Evolutionary conservation across 2,329 filamentous ascomycete genomes (phyloP).

Genomic region (Aspergillus fumigatiaffinis): DNA sequence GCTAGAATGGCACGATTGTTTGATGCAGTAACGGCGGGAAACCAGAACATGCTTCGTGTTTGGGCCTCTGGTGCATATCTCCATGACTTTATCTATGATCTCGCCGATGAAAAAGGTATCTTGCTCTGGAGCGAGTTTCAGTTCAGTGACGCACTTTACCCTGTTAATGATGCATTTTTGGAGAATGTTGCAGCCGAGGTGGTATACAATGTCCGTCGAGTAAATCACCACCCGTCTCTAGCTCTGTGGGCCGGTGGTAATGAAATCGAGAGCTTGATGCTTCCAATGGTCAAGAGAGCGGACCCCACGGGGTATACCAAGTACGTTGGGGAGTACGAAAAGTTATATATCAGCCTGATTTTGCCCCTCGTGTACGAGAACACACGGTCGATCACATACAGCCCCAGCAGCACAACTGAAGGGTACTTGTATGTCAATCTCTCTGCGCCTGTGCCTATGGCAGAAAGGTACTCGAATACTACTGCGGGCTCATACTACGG

Average conservation of each 20-base stretch:
- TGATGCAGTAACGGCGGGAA: slow-evolving; percentile 52
- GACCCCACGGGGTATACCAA: slow-evolving; percentile 44
- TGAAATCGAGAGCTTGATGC: slow-evolving; percentile 56
- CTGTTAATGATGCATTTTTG: slow-evolving; percentile 51
- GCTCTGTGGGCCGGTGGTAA: slow-evolving; percentile 56
- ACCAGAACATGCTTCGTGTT: slow-evolving; percentile 63
- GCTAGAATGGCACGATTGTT: slow-evolving; percentile 52
- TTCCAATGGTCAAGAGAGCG: slow-evolving; percentile 40
- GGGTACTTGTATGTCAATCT: slow-evolving; percentile 56
- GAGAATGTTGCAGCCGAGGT: slow-evolving; percentile 55
- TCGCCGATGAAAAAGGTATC: slow-evolving; percentile 59
- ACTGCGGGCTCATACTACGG: slow-evolving; percentile 54
- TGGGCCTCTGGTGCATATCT: slow-evolving; percentile 60
- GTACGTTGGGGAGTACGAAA: slow-evolving; percentile 53
- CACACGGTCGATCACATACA: slow-evolving; percentile 57
- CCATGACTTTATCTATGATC: slow-evolving; percentile 60
- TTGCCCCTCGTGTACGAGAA: slow-evolving; percentile 57
- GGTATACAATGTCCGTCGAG: slow-evolving; percentile 56
- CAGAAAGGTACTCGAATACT: slow-evolving; percentile 54
- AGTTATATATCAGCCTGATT: slow-evolving; percentile 54
- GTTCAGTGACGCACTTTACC: slow-evolving; percentile 59
- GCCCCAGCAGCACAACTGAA: slow-evolving; percentile 57
- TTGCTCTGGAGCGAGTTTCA: slow-evolving; percentile 62
- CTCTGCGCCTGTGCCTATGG: slow-evolving; percentile 50
- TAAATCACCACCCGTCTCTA: slow-evolving; percentile 58